Base-by-base conservation (phyloP, 2,329 filamentous ascomycete genomes). In the Berkeleyomyces basicola region DNA sequence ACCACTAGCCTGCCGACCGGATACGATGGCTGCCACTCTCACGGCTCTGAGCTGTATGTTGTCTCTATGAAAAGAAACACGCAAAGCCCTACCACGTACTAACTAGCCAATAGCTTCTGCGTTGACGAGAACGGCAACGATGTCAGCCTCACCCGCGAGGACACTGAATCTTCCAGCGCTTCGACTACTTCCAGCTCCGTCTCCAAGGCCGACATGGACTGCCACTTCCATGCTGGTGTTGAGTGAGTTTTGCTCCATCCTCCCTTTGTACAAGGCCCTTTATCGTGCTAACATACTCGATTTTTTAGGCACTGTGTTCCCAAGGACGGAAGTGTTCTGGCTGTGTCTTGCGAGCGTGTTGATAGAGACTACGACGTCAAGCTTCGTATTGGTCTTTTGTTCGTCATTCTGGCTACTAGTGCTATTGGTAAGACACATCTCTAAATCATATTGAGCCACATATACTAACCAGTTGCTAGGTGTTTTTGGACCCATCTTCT, bases 181-280 rank as follows among this genome's bases (percentile, higher is more conserved):
- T 61, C 37, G 31, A 14, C 36, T 14, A 58, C 57, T 36, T 9
- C 11, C 11, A n/a, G n/a, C 2, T 33, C 43, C 31, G 9, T 16
- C 66, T 68, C 9, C 59, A 60, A n/a, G 62, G 67, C 47, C 61
- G 65, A 53, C 60, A 65, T 77, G 66, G 76, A 81, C 67, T 89
- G 85, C 67, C 87, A 90, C 69, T 88, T 86, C 71, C 86, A 90
- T 67, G 85, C 85, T 7, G 86, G 86, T 44, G 83, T 90, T 31
- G 84, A 88, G 85, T 87, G 74, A 72, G 83, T 63, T n/a, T 9
- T 43, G 9, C 4, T 33, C 6, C 10, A 7, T n/a, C 7, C 40
- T 31, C 31, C n/a, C 3, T 3, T 7, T 2, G 2, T 7, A 31
- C 44, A 57, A 49, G 14, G 51, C 10, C 23, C 43, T 14, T 23